Evolutionary conservation across 352 stramenopile species (phyloP), one percentile per base, ranked within the genome.

Genomic region (Globisporangium irregulare): DNA sequence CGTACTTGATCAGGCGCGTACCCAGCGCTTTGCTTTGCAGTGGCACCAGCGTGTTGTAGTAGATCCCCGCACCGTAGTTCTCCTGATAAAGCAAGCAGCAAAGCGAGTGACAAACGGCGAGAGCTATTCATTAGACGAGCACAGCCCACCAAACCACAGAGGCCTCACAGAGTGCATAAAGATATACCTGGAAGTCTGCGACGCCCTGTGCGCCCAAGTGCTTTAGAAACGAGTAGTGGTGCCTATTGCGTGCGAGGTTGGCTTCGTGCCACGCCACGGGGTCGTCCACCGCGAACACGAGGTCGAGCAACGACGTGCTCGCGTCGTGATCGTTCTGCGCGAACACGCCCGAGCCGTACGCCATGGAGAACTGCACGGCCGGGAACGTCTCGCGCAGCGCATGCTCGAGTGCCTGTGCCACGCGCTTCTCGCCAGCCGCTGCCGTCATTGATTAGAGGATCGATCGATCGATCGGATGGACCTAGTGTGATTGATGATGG

Each of bases 281-380:
- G 69, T 97, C 84, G 59, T 92, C 78, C 48, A 97, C 91, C 1
- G 86, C 91, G 59, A 97, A 91, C 9, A 97, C 87, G 46, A 97
- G 82, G 65, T 97, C 91, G 48, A 97, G 77, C 87, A 97, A 93
- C 38, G 84, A 90, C 50, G 70, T 72, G 69, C 84, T 93, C 59
- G 74, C 75, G 69, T 96, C 81, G 74, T 94, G 86, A 67, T 91
- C 77, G 55, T 72, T 80, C 68, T 96, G 88, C 72, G 79, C 70
- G 67, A 96, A 96, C 3, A 96, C 86, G 27, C 83, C 80, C 15
- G 88, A 96, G 6, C 88, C 88, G 64, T 96, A 96, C 5, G 84
- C 88, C 85, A 94, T 91, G n/a, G 80, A 76, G 70, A 93, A 94
- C 29, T 88, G 66, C 63, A 94, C 76, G 32, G 69, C 71, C 59